Evolutionary conservation across 2,329 filamentous ascomycete genomes (phyloP).

Genomic region (Stylonectria norvegica): DNA sequence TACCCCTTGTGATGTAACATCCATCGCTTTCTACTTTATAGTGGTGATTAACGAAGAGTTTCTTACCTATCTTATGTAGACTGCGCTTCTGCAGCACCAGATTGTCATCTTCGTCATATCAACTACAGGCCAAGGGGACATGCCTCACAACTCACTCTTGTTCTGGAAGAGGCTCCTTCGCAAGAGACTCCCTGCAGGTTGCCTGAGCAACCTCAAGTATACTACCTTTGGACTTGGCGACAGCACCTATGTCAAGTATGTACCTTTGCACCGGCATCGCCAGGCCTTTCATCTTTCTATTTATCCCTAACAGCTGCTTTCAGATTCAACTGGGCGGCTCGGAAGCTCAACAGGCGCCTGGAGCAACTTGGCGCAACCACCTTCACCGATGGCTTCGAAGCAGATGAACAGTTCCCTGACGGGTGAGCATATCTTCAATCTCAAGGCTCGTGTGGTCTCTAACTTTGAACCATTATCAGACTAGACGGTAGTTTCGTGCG

Average conservation of each 20-base stretch:
- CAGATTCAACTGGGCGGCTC: conserved; percentile 88
- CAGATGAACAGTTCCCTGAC: conserved; percentile 89
- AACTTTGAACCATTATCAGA: conserved; percentile 43
- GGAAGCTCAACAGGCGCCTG: conserved; percentile 82
- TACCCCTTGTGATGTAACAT: conserved; percentile 9
- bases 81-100: conserved; percentile 46
- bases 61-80: conserved; percentile 37
- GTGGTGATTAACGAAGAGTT: too few relatives aligned
- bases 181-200: conserved; percentile 70
- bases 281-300: not conserved
- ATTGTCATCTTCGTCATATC: conserved; percentile 79
- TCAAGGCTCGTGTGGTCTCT: too few relatives aligned
- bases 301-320: not conserved
- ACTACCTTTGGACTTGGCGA: conserved; percentile 90
- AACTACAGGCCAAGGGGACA: conserved; percentile 91
- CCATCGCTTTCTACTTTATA: not conserved
- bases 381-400: conserved; percentile 76
- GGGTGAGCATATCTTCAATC: conserved; percentile 56
- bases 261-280: conserved; percentile 2
- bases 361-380: conserved; percentile 77
- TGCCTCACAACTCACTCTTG: conserved; percentile 74
- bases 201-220: conserved; percentile 67
- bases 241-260: conserved; percentile 86
- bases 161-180: conserved; percentile 86
- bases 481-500: conserved; percentile 78